These are phyloP conservation scores for Dactylellina drechsleri DNA, from an alignment of 2,329 filamentous ascomycete genomes.

Conservation along the genomic window DNA sequence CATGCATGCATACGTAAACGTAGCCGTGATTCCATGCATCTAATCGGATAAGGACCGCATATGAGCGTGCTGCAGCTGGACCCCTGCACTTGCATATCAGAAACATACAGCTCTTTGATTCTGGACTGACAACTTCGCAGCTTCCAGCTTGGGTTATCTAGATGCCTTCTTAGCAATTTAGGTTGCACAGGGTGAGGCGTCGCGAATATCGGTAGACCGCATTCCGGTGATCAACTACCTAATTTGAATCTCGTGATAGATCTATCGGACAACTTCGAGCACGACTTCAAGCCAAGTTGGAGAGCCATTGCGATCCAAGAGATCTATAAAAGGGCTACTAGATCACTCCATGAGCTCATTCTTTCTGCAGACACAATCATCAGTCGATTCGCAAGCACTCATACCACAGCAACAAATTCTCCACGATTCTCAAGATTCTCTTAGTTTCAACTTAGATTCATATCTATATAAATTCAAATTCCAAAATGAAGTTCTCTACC, in stretches of 20 bases:
- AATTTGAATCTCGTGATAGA: constrained; percentile 38
- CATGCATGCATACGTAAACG: constrained; percentile 7
- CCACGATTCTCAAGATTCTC: background rate
- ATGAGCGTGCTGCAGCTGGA: constrained; percentile 14
- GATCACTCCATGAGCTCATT: constrained; percentile 37
- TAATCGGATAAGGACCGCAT: constrained; percentile 30
- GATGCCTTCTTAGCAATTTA: background rate
- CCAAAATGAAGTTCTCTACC: constrained; percentile 56
- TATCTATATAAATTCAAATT: constrained; percentile 3
- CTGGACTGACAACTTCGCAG: constrained; percentile 12
- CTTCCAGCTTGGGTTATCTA: constrained; percentile 45
- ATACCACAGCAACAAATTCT: constrained; percentile 6
- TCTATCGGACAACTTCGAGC: background rate
- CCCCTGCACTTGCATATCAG: constrained; percentile 6
- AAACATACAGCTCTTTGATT: no score
- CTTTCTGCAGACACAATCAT: constrained; percentile 36
- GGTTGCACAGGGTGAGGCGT: constrained; percentile 27
- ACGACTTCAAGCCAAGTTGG: constrained; percentile 4
- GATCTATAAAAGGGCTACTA: constrained; percentile 49
- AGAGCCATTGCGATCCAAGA: background rate
- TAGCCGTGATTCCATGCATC: constrained; percentile 16
- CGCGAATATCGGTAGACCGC: constrained; percentile 6
- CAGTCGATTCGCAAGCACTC: constrained; percentile 27
- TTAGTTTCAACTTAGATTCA: background rate
- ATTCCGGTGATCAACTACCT: constrained; percentile 46